Evolutionary conservation across 139 green algal species (phyloP).

Genomic region (Closterium sp.): DNA sequence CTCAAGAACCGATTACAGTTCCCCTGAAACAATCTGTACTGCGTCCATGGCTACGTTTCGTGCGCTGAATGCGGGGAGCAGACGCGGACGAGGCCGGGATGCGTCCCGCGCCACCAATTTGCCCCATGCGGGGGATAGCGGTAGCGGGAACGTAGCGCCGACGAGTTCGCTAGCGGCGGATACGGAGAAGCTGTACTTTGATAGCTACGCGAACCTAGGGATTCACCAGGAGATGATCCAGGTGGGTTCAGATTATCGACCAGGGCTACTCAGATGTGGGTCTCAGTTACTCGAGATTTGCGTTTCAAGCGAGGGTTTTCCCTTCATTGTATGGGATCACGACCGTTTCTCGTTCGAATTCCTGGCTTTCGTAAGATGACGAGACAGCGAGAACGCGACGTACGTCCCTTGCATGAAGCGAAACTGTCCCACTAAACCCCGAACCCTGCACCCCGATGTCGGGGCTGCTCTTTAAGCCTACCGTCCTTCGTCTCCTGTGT

Average conservation of each 20-base stretch:
- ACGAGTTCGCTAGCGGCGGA: background rate
- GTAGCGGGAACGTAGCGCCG: background rate
- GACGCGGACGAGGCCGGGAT: background rate
- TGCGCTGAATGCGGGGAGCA: background rate
- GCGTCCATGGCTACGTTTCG: background rate
- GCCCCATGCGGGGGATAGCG: background rate
- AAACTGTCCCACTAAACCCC: background rate
- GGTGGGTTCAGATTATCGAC: background rate
- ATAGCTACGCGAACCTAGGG: constrained; percentile 37
- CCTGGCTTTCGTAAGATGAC: too few species aligned
- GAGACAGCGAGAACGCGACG: too few species aligned
- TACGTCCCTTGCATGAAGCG: too few species aligned
- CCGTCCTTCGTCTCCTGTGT: too few species aligned
- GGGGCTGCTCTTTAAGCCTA: too few species aligned
- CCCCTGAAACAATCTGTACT: too few species aligned
- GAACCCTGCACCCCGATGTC: background rate
- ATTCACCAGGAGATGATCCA: constrained; percentile 51
- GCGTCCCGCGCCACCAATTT: background rate
- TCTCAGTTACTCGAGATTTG: too few species aligned
- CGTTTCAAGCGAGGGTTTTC: too few species aligned
- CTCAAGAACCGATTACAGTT: too few species aligned
- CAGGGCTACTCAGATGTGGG: too few species aligned
- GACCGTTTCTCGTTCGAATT: too few species aligned
- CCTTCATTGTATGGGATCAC: too few species aligned
- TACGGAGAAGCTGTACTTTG: constrained; percentile 42